Percentiles rank a stretch among this genome's conserved stretches.
Conservation (phyloP, 164 flowering plant genomes). For the Vitis vinifera region DNA sequence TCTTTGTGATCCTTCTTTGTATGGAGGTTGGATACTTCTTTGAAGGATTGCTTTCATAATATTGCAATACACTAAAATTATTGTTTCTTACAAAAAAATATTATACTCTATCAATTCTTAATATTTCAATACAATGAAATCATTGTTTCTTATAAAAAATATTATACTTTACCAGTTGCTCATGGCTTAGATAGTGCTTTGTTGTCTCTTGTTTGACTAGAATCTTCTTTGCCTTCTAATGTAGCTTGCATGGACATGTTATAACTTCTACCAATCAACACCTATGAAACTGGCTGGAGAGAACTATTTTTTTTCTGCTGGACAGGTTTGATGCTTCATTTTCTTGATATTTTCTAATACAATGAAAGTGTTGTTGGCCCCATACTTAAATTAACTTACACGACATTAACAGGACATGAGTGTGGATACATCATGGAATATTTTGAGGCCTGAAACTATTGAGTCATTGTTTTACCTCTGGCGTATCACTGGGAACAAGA, state of each 20-base stretch:
- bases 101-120: too few species aligned
- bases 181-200: too few species aligned
- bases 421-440: conserved; percentile 98
- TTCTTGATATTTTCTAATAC: background rate
- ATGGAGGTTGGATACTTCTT: too few species aligned
- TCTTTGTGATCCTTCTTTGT: too few species aligned
- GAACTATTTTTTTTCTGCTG: conserved; percentile 77
- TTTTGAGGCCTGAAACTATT: conserved; percentile 96
- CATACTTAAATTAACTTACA: background rate
- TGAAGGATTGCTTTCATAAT: too few species aligned
- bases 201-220: too few species aligned
- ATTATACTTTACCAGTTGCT: too few species aligned
- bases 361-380: background rate
- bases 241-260: conserved; percentile 98
- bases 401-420: conserved; percentile 71
- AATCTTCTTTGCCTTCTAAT: conserved; percentile 7
- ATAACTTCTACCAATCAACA: conserved; percentile 94
- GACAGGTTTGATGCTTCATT: conserved; percentile 50
- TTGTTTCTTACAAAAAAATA: too few species aligned
- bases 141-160: too few species aligned
- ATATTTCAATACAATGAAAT: too few species aligned
- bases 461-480: conserved; percentile 95
- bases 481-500: conserved; percentile 96
- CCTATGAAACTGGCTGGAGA: conserved; percentile 98
- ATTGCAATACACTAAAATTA: too few species aligned